Conservation (phyloP, 2,329 filamentous ascomycete species). For the Trichoderma sp. region DNA sequence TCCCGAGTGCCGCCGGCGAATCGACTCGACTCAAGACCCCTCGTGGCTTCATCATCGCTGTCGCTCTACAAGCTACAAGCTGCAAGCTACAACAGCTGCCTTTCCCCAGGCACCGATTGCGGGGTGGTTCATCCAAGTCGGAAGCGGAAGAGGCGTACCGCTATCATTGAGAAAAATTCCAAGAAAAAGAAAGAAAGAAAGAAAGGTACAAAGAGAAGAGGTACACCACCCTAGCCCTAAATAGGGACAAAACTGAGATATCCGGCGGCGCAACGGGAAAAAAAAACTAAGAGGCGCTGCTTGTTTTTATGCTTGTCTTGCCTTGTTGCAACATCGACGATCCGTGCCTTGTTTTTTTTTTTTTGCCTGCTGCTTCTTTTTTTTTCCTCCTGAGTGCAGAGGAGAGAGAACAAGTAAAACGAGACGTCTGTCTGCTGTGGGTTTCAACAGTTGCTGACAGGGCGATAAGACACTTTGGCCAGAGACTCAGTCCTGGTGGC, state of each 20-base stretch:
- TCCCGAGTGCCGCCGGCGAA: conserved; percentile 11
- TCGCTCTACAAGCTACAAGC: background rate
- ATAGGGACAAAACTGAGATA: conserved; percentile 1
- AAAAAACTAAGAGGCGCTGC: conserved; percentile 13
- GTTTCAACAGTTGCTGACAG: background rate
- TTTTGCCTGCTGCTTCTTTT: background rate
- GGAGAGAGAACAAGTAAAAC: background rate
- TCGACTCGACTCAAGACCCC: conserved; percentile 13
- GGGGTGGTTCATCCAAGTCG: background rate
- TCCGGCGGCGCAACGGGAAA: background rate
- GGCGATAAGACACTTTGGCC: background rate
- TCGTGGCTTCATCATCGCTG: conserved; percentile 2
- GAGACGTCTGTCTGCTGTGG: background rate
- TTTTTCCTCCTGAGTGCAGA: background rate
- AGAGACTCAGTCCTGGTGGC: background rate
- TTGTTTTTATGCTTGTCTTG: conserved; percentile 24
- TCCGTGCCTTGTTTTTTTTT: conserved; percentile 21
- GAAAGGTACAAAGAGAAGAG: background rate
- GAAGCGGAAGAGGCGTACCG: background rate
- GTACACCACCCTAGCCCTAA: conserved; percentile 19
- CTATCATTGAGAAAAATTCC: background rate
- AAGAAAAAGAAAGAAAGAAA: background rate
- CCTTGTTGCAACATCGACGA: conserved; percentile 12
- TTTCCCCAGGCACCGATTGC: background rate
- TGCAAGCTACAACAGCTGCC: background rate